These are phyloP conservation scores for Cladosporium sp. DNA, from an alignment of 2,329 filamentous ascomycete genomes.

Conservation along the genomic window DNA sequence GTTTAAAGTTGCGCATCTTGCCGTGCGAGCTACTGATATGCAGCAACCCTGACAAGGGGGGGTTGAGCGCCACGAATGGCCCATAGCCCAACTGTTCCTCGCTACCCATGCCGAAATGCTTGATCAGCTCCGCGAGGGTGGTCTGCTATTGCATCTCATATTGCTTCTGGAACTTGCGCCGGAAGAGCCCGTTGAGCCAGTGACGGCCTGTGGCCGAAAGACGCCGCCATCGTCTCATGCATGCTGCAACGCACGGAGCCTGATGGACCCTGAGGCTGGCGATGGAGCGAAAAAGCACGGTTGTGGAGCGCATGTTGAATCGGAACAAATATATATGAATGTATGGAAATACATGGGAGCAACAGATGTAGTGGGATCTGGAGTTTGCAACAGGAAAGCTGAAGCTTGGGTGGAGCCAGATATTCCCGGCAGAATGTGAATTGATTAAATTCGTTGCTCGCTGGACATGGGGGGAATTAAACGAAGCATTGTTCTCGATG, in stretches of 20 bases:
- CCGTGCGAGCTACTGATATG: no score
- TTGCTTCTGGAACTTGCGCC: slow-evolving; percentile 1
- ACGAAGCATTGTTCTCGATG: no score
- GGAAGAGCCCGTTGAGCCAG: not conserved
- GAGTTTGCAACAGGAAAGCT: not conserved
- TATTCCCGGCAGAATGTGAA: no score
- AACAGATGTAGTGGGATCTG: slow-evolving; percentile 3
- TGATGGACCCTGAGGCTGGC: not conserved
- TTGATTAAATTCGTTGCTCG: no score
- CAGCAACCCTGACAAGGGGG: not conserved
- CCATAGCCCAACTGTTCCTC: not conserved
- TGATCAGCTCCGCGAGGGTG: not conserved
- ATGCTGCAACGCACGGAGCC: no score
- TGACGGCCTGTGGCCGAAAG: not conserved
- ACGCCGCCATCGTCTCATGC: not conserved
- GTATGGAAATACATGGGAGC: slow-evolving; percentile 4
- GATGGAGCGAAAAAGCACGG: not conserved
- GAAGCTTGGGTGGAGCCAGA: not conserved
- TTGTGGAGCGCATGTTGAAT: not conserved
- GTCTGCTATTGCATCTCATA: not conserved
- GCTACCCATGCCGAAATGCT: not conserved
- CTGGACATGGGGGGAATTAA: no score
- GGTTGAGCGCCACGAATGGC: slow-evolving; percentile 7
- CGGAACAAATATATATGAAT: not conserved
- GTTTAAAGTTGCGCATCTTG: slow-evolving; percentile 4